Evolutionary conservation across 805 yeast genomes (phyloP), one percentile per base, ranked within the genome.

Genomic region (Saturnispora saitoi): DNA sequence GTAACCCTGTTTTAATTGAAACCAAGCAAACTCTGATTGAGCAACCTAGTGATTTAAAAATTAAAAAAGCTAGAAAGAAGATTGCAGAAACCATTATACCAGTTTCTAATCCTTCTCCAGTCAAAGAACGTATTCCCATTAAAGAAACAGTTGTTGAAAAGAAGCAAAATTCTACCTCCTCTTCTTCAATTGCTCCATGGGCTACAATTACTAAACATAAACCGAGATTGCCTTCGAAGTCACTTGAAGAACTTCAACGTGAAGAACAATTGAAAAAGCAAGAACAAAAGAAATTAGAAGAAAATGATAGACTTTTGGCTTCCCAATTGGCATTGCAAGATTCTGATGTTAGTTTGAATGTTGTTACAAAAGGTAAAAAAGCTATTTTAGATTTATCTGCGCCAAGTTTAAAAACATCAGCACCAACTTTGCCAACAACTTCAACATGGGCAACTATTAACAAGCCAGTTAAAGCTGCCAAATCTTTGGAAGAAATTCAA

Each of bases 81-180:
- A 14, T 8, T 37, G 28, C n/a, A 9, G 29, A 37, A 22, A 14
- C 29, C 22, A 22, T 22, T 20, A 14, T 71, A 63, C 47, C 60
- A 60, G n/a, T 69, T 70, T 39, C 95, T 95, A 3, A 87, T 86
- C 62, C 62, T 72, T 47, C 69, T 74, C 6, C 81, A 87, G 4
- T 67, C 80, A 41, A 81, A 80, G 43, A 22, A 2, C 28, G 28
- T 22, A 31, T 41, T 37, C 29, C 41, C 11, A 4, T 14, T 11
- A 37, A 37, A 14, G 26, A 22, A 20, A 14, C 12, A 10, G 11
- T 15, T 20, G 15, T 37, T 37, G 29, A 37, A 37, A 20, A 22
- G n/a, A 37, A 20, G 29, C 41, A 20, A 20, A 15, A 17, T 19
- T 37, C 41, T 37, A 10, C 41, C 10, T 19, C 41, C 22, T 20